Percentiles rank a stretch among this genome's conserved stretches.
phyloP scores from a whole-genome alignment of 345 rosid genomes.

The Aquilaria sinensis region DNA sequence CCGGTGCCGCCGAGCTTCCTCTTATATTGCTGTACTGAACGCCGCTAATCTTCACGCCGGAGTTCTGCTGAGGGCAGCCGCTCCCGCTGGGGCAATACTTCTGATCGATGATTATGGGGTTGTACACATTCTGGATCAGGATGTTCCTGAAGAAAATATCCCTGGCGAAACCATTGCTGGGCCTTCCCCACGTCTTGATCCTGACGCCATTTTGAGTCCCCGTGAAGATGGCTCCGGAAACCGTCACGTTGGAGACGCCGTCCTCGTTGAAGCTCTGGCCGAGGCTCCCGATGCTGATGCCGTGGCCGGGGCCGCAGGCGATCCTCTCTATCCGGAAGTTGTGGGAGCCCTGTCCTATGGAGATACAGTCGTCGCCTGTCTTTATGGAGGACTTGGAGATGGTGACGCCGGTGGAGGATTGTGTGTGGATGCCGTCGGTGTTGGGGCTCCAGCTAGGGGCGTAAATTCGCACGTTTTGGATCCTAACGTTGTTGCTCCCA shows the following conservation, averaged over 20 bases:
- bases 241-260: slow-evolving; percentile 38
- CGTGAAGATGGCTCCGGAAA: slow-evolving; percentile 26
- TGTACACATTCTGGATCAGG: slow-evolving; percentile 30
- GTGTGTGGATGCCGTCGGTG: slow-evolving; percentile 54
- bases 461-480: slow-evolving; percentile 32
- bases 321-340: slow-evolving; percentile 35
- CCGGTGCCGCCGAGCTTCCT: slow-evolving; percentile 53
- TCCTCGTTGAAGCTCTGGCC: slow-evolving; percentile 29
- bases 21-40: slow-evolving; percentile 59
- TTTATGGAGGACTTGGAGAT: slow-evolving; percentile 26
- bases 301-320: slow-evolving; percentile 65
- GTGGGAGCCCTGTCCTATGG: slow-evolving; percentile 47
- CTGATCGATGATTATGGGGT: slow-evolving; percentile 55
- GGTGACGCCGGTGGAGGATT: slow-evolving; percentile 38
- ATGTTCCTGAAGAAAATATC: slow-evolving; percentile 29
- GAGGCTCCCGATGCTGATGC: slow-evolving; percentile 63
- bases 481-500: slow-evolving; percentile 27
- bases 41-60: slow-evolving; percentile 60
- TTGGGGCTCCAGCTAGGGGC: slow-evolving; percentile 49
- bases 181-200: slow-evolving; percentile 53
- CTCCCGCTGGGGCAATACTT: slow-evolving; percentile 41
- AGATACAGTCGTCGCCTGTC: slow-evolving; percentile 60
- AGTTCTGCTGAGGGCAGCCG: slow-evolving; percentile 34
- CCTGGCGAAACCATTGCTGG: slow-evolving; percentile 38
- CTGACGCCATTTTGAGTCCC: slow-evolving; percentile 48